Base-by-base conservation (phyloP, 306 rosid genomes). In the Ceratonia siliqua region DNA sequence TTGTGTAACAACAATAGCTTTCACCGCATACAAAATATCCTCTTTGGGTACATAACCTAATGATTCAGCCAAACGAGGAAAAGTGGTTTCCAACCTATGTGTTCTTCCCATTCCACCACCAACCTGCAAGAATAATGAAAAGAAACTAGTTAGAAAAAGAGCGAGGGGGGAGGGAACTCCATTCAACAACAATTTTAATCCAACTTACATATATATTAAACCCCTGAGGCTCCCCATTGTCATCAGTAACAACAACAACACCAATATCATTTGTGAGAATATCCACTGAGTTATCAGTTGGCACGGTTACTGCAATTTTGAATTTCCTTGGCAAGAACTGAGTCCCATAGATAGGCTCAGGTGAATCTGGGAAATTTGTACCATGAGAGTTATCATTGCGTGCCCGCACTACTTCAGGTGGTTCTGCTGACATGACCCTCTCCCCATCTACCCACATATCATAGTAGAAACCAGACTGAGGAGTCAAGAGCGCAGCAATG, bases 81-180 rank as follows among this genome's bases (percentile, higher is more conserved):
- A 95, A 54, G 99, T 95, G 59, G 85, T 61, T 63, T 90, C 99
- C 74, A 85, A 2, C 88, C 99, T 90, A 76, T 90, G 99, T 30
- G 99, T 89, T 77, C 99, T 95, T 89, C 99, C 99, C 99, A 95
- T 95, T 52, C 99, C 99, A 48, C 99, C 99, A 76, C 99, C 99
- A 83, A 95, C 99, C 99, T 95, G 89, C 78, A 83, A 70, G 28
- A 72, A 13, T 20, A 78, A 72, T 53, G 58, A 57, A 65, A 45
- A 84, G 77, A 62, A 59, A 64, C 49, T 66, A 69, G 79, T 79
- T 5, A 49, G 62, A 65, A 73, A 6, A 49, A 65, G n/a, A n/a
- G n/a, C n/a, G n/a, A n/a, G n/a, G n/a, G 15, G 36, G 13, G 58
- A 70, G 62, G 78, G 69, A 69, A 49, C 9, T 46, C n/a, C 32